A percentile compares a stretch with the other conserved stretches of the same genome.
These are phyloP conservation scores for Croton setiger DNA, from an alignment of 441 rosid species.

Conservation along the genomic window DNA sequence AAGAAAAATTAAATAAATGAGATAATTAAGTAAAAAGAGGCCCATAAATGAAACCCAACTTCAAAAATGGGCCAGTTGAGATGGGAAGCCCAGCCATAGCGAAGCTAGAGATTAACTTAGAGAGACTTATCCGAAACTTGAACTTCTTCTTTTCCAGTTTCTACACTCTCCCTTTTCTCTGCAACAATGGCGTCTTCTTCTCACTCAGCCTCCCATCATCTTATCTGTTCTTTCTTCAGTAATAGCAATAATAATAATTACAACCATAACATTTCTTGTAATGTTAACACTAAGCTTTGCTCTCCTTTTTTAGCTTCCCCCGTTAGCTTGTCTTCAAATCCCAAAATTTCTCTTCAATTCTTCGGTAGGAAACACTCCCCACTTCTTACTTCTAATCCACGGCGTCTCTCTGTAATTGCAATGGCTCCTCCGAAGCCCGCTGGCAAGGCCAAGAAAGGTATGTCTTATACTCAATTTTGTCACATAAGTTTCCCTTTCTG, in stretches of 20 bases:
- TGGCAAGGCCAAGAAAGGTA: conserved; percentile 64
- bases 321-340: conserved; percentile 32
- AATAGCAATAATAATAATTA: background rate
- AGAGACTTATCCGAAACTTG: background rate
- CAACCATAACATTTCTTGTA: background rate
- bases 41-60: background rate
- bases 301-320: conserved; percentile 37
- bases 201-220: conserved; percentile 22
- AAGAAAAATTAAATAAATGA: no score
- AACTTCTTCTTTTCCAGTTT: background rate
- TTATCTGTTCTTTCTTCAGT: conserved; percentile 20
- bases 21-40: no score
- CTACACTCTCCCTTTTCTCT: conserved; percentile 13
- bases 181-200: conserved; percentile 39
- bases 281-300: conserved; percentile 26
- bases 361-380: conserved; percentile 26
- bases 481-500: background rate
- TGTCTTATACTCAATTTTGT: background rate
- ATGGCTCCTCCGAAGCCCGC: conserved; percentile 81
- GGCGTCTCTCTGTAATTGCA: conserved; percentile 47
- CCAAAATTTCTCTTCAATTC: conserved; percentile 35
- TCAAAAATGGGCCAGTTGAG: background rate
- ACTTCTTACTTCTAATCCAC: conserved; percentile 31
- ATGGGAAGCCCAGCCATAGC: background rate
- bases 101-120: no score